These are phyloP conservation scores for Harringtonia lauricola DNA, from an alignment of 2,329 filamentous ascomycete species.

Conservation along the genomic window DNA sequence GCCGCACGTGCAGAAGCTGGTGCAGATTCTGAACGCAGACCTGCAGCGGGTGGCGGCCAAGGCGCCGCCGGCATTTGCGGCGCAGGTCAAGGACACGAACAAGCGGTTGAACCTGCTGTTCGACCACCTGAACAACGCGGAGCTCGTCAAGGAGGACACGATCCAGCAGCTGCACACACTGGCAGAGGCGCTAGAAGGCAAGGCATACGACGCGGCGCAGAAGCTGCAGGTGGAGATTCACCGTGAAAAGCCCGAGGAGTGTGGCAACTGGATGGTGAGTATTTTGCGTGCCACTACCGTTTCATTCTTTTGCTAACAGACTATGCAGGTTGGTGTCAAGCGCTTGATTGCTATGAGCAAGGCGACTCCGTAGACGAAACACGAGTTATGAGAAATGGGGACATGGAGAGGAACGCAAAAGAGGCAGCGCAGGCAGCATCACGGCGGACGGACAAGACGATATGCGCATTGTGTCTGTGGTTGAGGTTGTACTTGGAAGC, in stretches of 20 bases:
- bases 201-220: constrained; percentile 58
- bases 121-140: constrained; percentile 93
- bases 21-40: constrained; percentile 69
- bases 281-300: too few species aligned
- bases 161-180: constrained; percentile 55
- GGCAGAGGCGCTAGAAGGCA: constrained; percentile 53
- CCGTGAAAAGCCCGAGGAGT: constrained; percentile 67
- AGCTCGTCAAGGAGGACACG: constrained; percentile 73
- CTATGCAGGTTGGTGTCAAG: too few species aligned
- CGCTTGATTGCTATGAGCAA: too few species aligned
- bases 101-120: constrained; percentile 90
- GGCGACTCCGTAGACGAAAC: too few species aligned
- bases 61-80: constrained; percentile 75
- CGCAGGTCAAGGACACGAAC: constrained; percentile 87
- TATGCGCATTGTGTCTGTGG: too few species aligned
- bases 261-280: constrained; percentile 78
- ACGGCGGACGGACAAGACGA: too few species aligned
- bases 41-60: constrained; percentile 81
- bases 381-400: too few species aligned
- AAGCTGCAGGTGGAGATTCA: constrained; percentile 65
- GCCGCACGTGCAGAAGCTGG: constrained; percentile 60
- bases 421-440: too few species aligned
- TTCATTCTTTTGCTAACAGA: too few species aligned
- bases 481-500: too few species aligned
- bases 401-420: too few species aligned